phyloP scores from a whole-genome alignment of 2,329 filamentous ascomycete species.

The Leptodontidium sp. region DNA sequence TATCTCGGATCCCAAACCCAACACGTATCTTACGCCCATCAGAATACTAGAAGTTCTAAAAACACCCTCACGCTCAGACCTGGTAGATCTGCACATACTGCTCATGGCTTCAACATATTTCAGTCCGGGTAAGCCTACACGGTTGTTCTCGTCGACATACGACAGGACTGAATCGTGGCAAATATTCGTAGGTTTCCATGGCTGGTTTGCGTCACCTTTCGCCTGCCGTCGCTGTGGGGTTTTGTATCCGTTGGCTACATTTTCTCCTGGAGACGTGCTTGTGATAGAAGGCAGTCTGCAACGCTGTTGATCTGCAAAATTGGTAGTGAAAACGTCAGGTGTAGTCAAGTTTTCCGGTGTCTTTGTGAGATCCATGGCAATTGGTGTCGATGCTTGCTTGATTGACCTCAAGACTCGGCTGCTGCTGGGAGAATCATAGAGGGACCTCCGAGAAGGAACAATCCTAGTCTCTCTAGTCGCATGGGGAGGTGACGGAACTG shows the following conservation, averaged over 20 bases:
- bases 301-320: background rate
- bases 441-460: background rate
- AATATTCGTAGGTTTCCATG: conserved; percentile 20
- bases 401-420: background rate
- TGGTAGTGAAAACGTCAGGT: background rate
- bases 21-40: conserved; percentile 35
- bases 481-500: background rate
- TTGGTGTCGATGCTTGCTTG: background rate
- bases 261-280: background rate
- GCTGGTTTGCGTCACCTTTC: background rate
- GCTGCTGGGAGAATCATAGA: background rate
- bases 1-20: conserved; percentile 23
- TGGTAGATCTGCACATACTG: conserved; percentile 13
- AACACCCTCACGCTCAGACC: conserved; percentile 27
- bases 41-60: conserved; percentile 31
- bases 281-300: too few species aligned
- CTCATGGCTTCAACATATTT: background rate
- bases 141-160: conserved; percentile 20
- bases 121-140: conserved; percentile 13
- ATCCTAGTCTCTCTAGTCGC: background rate
- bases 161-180: conserved; percentile 26
- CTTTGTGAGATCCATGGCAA: background rate
- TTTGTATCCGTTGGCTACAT: background rate
- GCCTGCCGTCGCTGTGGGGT: background rate
- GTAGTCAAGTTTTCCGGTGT: background rate